Conservation (phyloP, 2,329 filamentous ascomycete species). For the Aspergillus sp. region DNA sequence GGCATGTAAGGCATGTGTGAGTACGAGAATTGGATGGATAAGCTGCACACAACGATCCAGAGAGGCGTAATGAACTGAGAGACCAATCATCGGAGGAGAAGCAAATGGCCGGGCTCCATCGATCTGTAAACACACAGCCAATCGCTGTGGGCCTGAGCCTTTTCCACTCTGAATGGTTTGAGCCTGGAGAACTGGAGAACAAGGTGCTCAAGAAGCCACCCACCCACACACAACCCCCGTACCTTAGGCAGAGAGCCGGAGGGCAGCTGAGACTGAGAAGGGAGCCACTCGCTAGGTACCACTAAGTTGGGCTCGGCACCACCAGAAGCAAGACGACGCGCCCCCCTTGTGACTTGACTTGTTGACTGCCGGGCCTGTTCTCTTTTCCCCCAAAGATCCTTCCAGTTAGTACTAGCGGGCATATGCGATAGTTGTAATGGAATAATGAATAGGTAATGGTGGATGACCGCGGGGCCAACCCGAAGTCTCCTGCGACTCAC, state of each 20-base stretch:
- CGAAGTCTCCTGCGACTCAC: background rate
- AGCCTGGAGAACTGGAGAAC: background rate
- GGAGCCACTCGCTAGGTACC: background rate
- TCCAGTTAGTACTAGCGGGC: background rate
- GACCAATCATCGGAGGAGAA: constrained; percentile 7
- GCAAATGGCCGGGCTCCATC: constrained; percentile 13
- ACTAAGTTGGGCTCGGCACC: background rate
- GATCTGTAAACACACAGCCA: constrained; percentile 5
- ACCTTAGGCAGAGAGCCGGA: background rate
- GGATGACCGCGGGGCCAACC: constrained; percentile 5
- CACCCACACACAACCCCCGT: background rate
- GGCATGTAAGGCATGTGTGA: constrained; percentile 12
- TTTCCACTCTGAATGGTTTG: background rate
- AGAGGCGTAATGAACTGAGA: constrained; percentile 3
- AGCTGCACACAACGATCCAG: constrained; percentile 1
- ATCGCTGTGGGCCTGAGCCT: constrained; percentile 7
- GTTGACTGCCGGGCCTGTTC: background rate
- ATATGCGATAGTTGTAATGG: background rate
- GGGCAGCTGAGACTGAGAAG: constrained; percentile 3
- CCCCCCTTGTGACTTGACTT: background rate
- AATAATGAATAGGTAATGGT: background rate
- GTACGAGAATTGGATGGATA: constrained; percentile 5
- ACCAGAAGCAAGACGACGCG: background rate
- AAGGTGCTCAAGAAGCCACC: background rate
- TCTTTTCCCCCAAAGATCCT: background rate